Base-by-base conservation (phyloP, 2,329 filamentous ascomycete species). In the Sarocladium kiliense region DNA sequence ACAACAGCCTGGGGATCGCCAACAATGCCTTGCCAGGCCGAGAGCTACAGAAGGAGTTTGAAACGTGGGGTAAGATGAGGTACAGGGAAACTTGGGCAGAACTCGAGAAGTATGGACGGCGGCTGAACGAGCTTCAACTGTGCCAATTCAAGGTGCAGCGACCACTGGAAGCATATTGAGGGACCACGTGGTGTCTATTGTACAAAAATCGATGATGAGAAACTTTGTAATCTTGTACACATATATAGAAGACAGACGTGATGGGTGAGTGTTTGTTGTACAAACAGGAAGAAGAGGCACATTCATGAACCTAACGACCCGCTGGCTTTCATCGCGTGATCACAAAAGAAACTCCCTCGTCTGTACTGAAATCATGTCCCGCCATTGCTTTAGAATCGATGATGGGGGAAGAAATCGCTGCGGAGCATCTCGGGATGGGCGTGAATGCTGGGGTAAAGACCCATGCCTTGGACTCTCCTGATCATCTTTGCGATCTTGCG, bases 401-500 rank as follows among this genome's bases (percentile, higher is more conserved):
- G 30, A 19, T 51, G 21, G 3, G 60, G 57, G 57, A 64, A 72
- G 63, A 72, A 71, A 19, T 68, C 59, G 12, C 71, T 63, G 56
- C 77, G 75, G 61, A 96, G 69, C 56, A 96, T 77, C 70, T 95
- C 89, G 3, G 94, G 94, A 74, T 99, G 94, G 61, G 79, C 77
- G 75, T 99, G 89, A 55, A 95, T 87, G 68, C 87, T 95, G 23
- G 94, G 94, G 80, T 97, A 91, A 58, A 97, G 77, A 16, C 94
- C 94, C 66, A 97, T 80, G 1, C 92, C 94, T 64, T 97, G 87
- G 19, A 89, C 87, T 63, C 94, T 82, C 61, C 94, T 80, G 64
- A 99, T 88, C 54, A 95, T 93, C 77, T 95, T 97, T 59, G 93
- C 89, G 67, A 99, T 85, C 74, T 88, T 91, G 62, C 94, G 82